Evolutionary conservation across 192 early-diverging fungal genomes (phyloP), one percentile per base, ranked within the genome.

Genomic region (Mortierella hygrophila): DNA sequence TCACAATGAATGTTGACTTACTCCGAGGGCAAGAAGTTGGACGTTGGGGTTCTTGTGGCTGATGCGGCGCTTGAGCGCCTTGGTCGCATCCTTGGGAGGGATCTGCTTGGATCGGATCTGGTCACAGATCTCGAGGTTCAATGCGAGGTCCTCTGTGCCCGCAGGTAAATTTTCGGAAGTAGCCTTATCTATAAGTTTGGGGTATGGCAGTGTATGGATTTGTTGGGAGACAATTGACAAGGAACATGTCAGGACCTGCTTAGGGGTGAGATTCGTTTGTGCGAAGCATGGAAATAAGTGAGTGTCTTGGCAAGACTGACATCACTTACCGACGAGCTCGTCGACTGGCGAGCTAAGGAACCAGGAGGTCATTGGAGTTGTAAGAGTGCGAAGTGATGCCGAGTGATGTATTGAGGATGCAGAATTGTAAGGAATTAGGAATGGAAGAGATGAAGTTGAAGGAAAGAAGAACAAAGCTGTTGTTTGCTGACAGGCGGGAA

Each of bases 1-100:
- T 41, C 16, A 7, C 20, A 18, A 26, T 37, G 26, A 29, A 38
- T 6, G 32, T 9, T 23, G 18, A 35, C 87, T 74, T 90, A 93
- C 95, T 68, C 93, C 95, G 76, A 99, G 91, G 23, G 95, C 94
- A 21, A 97, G 91, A 18, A 99, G 88, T 84, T 97, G 96, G 15
- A 98, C 98, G 83, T 99, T 99, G 26, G 98, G 98, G 82, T 99
- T 99, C 72, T 92, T 93, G 88, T 96, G 94, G n/a, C 90, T 88
- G 55, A 99, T 84, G 38, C 97, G 90, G 82, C 94, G 89, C 79
- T 96, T 97, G 49, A 99, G 91, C 26, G 94, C 89, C 32, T 90
- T 88, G 68, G 93, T 91, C 10, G 95, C 95, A 16, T 96, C 92
- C 83, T 96, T 96, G 78, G 97, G 89, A 35, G 91, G 81, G 32